A percentile compares a stretch with the other conserved stretches of the same genome.
Conservation (phyloP, 371 early-diverging fungal species). For the Blakeslea trispora region DNA sequence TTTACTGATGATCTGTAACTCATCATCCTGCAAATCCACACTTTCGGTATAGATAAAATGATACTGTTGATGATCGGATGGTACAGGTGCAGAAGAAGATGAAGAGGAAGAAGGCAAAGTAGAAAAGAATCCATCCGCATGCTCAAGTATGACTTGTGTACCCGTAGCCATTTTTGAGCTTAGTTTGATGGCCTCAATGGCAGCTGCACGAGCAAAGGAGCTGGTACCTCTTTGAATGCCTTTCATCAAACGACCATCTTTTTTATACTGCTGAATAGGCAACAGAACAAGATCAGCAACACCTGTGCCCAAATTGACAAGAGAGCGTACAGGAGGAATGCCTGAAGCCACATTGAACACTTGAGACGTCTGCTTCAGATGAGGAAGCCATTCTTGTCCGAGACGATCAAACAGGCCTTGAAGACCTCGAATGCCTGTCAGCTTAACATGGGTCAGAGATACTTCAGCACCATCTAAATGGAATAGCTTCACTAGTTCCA, state of each 20-base stretch:
- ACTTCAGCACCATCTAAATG: conserved; percentile 91
- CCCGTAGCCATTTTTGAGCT: conserved; percentile 89
- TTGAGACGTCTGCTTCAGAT: conserved; percentile 81
- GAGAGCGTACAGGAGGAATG: conserved; percentile 85
- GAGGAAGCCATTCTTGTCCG: conserved; percentile 84
- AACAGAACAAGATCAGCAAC: conserved; percentile 91
- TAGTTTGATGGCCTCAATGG: conserved; percentile 88
- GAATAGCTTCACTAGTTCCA: conserved; percentile 92
- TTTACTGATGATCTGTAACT: not conserved
- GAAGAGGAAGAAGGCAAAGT: not conserved
- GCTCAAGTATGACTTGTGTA: conserved; percentile 88
- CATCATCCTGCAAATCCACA: not conserved
- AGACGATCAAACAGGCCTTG: conserved; percentile 61
- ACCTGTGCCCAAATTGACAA: conserved; percentile 89
- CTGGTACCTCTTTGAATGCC: conserved; percentile 86
- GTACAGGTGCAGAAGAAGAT: too few relatives aligned
- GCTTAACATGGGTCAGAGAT: conserved; percentile 70
- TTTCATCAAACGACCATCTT: conserved; percentile 87
- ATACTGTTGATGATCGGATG: not conserved
- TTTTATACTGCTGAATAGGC: conserved; percentile 92
- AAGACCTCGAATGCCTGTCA: conserved; percentile 75
- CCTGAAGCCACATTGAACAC: conserved; percentile 88
- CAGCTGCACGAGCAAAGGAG: conserved; percentile 88
- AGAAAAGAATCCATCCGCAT: conserved; percentile 80
- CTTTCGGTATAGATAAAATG: not conserved